These are phyloP conservation scores for Grigorovia yakushimaensis DNA, from an alignment of 805 yeast genomes.

Conservation along the genomic window DNA sequence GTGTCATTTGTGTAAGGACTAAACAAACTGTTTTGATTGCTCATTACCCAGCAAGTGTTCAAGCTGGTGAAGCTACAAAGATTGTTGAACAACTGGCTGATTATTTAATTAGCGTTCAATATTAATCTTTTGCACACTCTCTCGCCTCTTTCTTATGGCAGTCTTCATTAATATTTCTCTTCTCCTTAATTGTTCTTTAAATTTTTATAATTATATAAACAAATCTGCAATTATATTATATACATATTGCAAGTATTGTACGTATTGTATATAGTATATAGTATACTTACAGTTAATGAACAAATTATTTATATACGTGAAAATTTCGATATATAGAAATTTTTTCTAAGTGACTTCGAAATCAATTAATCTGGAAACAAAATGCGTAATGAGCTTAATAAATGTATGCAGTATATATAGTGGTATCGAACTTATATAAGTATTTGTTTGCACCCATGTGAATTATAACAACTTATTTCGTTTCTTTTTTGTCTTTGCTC, in stretches of 20 bases:
- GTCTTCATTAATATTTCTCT: too few species aligned
- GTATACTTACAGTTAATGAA: neutral
- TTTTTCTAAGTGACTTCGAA: too few species aligned
- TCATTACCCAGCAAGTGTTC: constrained; percentile 87
- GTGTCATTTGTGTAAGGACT: constrained; percentile 85
- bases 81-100: constrained; percentile 95
- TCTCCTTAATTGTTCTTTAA: neutral
- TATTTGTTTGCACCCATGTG: too few species aligned
- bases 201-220: too few species aligned
- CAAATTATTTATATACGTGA: neutral
- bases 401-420: too few species aligned
- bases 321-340: neutral
- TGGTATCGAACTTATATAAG: too few species aligned
- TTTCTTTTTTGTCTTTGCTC: too few species aligned
- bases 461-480: too few species aligned
- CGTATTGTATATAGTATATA: neutral
- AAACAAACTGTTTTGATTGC: constrained; percentile 86
- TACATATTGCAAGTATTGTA: too few species aligned
- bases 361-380: too few species aligned
- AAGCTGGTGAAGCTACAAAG: constrained; percentile 90
- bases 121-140: constrained; percentile 31
- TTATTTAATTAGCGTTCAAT: constrained; percentile 80
- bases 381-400: too few species aligned
- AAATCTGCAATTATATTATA: too few species aligned
- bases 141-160: neutral